Evolutionary conservation across 257 asterid genomes (phyloP).

Genomic region (Salvia hispanica): DNA sequence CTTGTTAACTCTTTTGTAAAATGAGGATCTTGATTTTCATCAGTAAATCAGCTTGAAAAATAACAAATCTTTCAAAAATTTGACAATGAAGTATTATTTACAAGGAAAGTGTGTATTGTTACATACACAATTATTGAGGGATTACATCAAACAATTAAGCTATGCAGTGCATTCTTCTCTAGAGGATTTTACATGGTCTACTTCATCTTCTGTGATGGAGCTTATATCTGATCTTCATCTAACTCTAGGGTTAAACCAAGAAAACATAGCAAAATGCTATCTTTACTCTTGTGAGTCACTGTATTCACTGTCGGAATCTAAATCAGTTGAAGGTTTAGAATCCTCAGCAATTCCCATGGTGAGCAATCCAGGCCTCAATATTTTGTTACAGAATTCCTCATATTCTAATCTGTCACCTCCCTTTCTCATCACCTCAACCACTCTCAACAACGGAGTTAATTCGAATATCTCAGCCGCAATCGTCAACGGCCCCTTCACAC

Average conservation of each 20-base stretch:
- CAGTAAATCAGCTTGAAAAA: no score
- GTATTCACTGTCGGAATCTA: conserved; percentile 65
- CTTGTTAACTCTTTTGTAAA: background rate
- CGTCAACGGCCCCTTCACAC: conserved; percentile 84
- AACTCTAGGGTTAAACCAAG: conserved; percentile 22
- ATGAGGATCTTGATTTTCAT: no score
- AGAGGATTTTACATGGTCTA: conserved; percentile 34
- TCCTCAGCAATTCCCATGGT: conserved; percentile 32
- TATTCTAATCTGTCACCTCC: conserved; percentile 78
- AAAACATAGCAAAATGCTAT: conserved; percentile 28
- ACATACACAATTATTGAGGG: conserved; percentile 12
- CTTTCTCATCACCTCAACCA: conserved; percentile 86
- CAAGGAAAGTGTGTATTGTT: conserved; percentile 15
- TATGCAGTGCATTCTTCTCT: conserved; percentile 24
- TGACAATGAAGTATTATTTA: conserved; percentile 2
- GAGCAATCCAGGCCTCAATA: conserved; percentile 74
- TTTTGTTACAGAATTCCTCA: conserved; percentile 71
- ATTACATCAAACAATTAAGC: conserved; percentile 19
- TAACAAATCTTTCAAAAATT: background rate
- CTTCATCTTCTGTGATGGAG: conserved; percentile 29
- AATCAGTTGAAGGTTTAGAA: conserved; percentile 35
- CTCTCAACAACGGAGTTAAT: conserved; percentile 79
- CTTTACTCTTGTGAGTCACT: conserved; percentile 34
- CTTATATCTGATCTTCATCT: conserved; percentile 35
- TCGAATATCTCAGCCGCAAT: conserved; percentile 94